A percentile compares a stretch with the other conserved stretches of the same genome.
phyloP scores from a whole-genome alignment of 768 basidiomycete species.

The Tephrocybe rancida region DNA sequence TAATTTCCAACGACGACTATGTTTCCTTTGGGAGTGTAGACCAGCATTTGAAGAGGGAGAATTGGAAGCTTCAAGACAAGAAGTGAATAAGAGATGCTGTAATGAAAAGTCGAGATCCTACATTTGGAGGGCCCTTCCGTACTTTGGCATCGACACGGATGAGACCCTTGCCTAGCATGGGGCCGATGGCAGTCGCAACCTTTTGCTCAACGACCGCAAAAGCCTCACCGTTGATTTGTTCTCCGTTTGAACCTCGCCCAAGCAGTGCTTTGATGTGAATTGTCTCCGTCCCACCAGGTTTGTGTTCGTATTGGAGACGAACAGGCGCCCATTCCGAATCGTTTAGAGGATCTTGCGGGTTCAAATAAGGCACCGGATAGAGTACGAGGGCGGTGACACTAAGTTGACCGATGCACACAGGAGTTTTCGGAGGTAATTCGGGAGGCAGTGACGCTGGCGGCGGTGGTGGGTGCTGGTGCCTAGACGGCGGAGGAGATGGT shows the following conservation, averaged over 20 bases:
- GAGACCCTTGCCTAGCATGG: conserved; percentile 83
- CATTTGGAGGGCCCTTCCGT: conserved; percentile 62
- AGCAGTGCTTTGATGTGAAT: conserved; percentile 77
- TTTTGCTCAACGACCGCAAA: conserved; percentile 90
- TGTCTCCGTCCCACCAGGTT: conserved; percentile 63
- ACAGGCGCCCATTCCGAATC: conserved; percentile 72
- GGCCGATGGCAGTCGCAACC: conserved; percentile 75
- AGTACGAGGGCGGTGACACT: conserved; percentile 82
- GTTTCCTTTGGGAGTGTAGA: conserved; percentile 95
- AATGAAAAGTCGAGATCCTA: conserved; percentile 28
- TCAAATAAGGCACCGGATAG: conserved; percentile 76
- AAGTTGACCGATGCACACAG: conserved; percentile 87
- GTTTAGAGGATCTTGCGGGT: conserved; percentile 40
- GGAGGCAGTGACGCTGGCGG: conserved; percentile 40
- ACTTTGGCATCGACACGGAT: conserved; percentile 82
- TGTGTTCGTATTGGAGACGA: conserved; percentile 71
- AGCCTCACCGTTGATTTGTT: conserved; percentile 57
- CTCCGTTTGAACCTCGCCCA: conserved; percentile 51
- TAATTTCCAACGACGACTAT: conserved; percentile 80
- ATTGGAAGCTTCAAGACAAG: conserved; percentile 65
- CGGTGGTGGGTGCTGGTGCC: conserved; percentile 25
- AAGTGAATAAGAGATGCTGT: conserved; percentile 13
- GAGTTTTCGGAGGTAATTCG: conserved; percentile 76
- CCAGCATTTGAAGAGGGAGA: conserved; percentile 80
- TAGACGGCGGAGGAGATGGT: conserved; percentile 51